Evolutionary conservation across 148 eudicot genomes (phyloP), one percentile per base, ranked within the genome.

Genomic region (Rhododendron vialii): DNA sequence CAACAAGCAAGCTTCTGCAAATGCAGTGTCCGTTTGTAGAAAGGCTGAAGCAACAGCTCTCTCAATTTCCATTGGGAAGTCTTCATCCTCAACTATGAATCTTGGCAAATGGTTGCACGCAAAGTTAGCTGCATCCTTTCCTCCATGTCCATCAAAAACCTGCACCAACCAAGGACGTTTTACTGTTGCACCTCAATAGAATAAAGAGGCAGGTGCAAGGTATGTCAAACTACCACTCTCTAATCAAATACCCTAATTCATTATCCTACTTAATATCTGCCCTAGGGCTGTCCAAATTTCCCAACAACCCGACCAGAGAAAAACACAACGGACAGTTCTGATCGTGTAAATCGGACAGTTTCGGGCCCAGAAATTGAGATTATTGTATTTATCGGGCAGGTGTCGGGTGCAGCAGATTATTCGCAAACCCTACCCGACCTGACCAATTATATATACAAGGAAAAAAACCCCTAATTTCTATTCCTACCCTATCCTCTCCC

Each of bases 101-200:
- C 91, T 92, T 20, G 98, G 99, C 82, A 96, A 85, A 90, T 96
- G 94, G 87, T 93, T 69, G 89, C 99, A 90, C 13, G 95, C 99
- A 94, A 96, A 96, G 85, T 96, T 96, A 83, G 99, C 99, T 8
- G 99, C 99, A 90, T 93, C 95, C 90, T 94, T 96, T 80, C 99
- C 99, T 67, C 99, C 99, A 88, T 96, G 99, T 82, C 99, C 99
- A 89, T 95, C 98, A 88, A 96, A 96, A 73, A 96, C 94, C 99
- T 95, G 85, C 50, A 13, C 1, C 83, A 82, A 78, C 45, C 33
- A 84, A 67, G 41, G 47, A 38, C 7, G 14, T 74, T 77, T 75
- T 73, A 45, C 51, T 74, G 4, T 74, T 35, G 55, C 85, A 71
- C 17, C 18, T 78, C 26, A 41, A 45, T 47, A 48, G 82, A 51